phyloP scores from a whole-genome alignment of 106 monocot genomes.

The Vanilla planifolia region DNA sequence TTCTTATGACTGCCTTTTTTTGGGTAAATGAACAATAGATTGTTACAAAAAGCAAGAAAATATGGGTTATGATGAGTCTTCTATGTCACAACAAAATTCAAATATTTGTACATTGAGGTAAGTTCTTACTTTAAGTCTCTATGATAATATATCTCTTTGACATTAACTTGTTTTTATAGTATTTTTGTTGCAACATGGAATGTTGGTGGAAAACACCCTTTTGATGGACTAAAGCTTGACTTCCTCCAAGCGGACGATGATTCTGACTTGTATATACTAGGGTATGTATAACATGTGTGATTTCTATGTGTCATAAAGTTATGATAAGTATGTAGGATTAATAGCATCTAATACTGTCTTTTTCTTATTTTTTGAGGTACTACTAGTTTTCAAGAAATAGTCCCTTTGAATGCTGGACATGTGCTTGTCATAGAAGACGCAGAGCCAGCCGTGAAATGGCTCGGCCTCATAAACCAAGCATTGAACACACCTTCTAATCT shows the following conservation, averaged over 20 bases:
- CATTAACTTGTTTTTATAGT: slow-evolving; percentile 17
- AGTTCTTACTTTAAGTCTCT: neutral
- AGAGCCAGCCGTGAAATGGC: slow-evolving; percentile 70
- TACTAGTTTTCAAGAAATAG: slow-evolving; percentile 79
- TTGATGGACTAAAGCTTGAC: slow-evolving; percentile 41
- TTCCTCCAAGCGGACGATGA: slow-evolving; percentile 46
- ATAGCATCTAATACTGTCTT: neutral
- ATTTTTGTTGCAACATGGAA: slow-evolving; percentile 76
- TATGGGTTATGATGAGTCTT: slow-evolving; percentile 13
- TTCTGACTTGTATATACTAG: slow-evolving; percentile 66
- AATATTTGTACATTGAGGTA: slow-evolving; percentile 39
- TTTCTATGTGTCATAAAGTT: neutral
- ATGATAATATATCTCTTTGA: neutral
- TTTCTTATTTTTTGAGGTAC: slow-evolving; percentile 1
- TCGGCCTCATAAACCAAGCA: slow-evolving; percentile 60
- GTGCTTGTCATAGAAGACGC: slow-evolving; percentile 71
- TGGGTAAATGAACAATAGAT: slow-evolving; percentile 12
- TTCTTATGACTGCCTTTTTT: neutral
- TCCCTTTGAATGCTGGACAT: slow-evolving; percentile 82
- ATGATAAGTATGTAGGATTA: neutral
- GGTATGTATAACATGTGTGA: slow-evolving; percentile 27
- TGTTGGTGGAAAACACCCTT: slow-evolving; percentile 68
- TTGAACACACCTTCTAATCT: slow-evolving; percentile 33
- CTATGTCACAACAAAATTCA: slow-evolving; percentile 8
- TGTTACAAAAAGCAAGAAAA: slow-evolving; percentile 9